A percentile compares a stretch with the other conserved stretches of the same genome.
Conservation (phyloP, 1,139 yeast species). For the Suhomyces atakaporum region DNA sequence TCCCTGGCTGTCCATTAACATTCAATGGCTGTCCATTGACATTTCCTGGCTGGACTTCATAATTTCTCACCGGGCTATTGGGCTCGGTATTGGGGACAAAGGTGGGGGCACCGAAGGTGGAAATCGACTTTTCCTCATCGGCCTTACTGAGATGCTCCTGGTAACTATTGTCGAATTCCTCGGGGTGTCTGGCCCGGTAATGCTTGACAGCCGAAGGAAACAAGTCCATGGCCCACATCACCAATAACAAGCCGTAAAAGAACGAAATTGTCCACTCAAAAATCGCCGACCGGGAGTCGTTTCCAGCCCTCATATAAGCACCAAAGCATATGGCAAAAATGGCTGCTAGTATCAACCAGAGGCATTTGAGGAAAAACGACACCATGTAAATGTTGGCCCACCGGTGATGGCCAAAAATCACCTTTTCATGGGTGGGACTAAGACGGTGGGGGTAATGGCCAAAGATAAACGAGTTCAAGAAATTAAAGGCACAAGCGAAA, state of each 20-base stretch:
- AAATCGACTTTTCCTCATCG: slow-evolving; percentile 11
- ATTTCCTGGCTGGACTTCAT: too few relatives aligned
- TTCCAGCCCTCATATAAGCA: slow-evolving; percentile 37
- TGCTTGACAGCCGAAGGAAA: slow-evolving; percentile 55
- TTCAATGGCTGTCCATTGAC: too few relatives aligned
- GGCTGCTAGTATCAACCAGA: slow-evolving; percentile 73
- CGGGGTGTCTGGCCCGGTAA: slow-evolving; percentile 21
- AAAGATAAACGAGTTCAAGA: slow-evolving; percentile 60
- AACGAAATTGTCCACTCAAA: slow-evolving; percentile 86
- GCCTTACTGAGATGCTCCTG: slow-evolving; percentile 3
- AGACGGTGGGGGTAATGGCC: slow-evolving; percentile 53
- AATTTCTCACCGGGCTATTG: slow-evolving; percentile 10
- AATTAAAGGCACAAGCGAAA: slow-evolving; percentile 61
- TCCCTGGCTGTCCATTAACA: too few relatives aligned
- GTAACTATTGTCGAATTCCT: slow-evolving; percentile 11
- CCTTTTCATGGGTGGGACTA: slow-evolving; percentile 43
- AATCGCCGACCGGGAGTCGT: slow-evolving; percentile 51
- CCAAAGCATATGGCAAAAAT: slow-evolving; percentile 73
- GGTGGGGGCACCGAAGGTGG: slow-evolving; percentile 14
- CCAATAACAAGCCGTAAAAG: slow-evolving; percentile 73
- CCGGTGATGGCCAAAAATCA: slow-evolving; percentile 40
- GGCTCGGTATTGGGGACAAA: slow-evolving; percentile 3
- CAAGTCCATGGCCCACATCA: slow-evolving; percentile 70
- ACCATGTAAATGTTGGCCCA: slow-evolving; percentile 49
- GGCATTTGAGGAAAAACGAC: slow-evolving; percentile 53